phyloP scores from a whole-genome alignment of 805 yeast genomes.

The Monosporozyma aquatica region DNA sequence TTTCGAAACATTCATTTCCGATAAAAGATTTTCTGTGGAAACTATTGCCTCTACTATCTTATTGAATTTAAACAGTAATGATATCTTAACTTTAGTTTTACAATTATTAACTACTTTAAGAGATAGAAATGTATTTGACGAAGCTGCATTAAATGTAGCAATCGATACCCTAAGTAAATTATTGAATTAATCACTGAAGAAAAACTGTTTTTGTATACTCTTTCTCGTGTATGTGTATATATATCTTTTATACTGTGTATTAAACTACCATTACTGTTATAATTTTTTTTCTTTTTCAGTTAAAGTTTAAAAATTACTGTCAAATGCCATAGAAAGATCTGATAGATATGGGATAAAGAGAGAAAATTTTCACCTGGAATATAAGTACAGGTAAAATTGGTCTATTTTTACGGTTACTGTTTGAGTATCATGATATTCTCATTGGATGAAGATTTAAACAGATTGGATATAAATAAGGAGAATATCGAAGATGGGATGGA shows the following conservation, averaged over 20 bases:
- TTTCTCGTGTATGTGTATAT: not conserved
- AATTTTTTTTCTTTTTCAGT: not conserved
- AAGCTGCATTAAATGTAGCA: not conserved
- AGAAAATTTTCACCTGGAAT: too few species aligned
- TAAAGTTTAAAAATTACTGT: too few species aligned
- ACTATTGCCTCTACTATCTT: conserved; percentile 67
- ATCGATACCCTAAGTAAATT: not conserved
- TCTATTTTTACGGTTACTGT: not conserved
- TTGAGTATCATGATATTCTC: conserved; percentile 16
- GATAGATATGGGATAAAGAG: too few species aligned
- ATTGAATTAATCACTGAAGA: not conserved
- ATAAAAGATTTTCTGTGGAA: conserved; percentile 62
- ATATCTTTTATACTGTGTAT: not conserved
- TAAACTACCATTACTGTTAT: not conserved
- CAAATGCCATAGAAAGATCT: too few species aligned
- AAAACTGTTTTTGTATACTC: not conserved
- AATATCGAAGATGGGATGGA: not conserved
- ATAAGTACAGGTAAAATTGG: too few species aligned
- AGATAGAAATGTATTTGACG: conserved; percentile 2
- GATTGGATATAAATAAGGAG: not conserved
- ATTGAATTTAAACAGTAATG: conserved; percentile 55
- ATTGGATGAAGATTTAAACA: conserved; percentile 19
- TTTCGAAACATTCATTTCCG: conserved; percentile 83
- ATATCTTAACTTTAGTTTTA: conserved; percentile 53
- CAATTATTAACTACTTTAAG: conserved; percentile 34